Evolutionary conservation across 1,284 basidiomycete genomes (phyloP), one percentile per base, ranked within the genome.

Genomic region (Tremellales sp.): DNA sequence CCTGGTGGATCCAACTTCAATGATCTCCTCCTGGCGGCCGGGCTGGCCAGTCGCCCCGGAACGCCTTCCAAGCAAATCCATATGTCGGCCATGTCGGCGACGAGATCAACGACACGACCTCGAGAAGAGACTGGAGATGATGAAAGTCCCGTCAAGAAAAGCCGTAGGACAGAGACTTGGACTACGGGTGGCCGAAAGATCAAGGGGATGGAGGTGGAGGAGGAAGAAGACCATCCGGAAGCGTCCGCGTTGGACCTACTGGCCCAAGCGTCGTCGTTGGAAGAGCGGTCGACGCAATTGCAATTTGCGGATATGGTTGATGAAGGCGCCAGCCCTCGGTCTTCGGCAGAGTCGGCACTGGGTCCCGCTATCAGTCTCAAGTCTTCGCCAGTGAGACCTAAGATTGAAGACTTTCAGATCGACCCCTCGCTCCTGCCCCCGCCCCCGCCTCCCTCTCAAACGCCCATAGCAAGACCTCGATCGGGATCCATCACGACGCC

Each of bases 1-100:
- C 69, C 69, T 1, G 69, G 69, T 4, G 66, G 66, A 10, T 54
- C 54, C 48, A 69, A 68, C 40, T 68, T 71, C 43, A 62, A 54
- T 27, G 69, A 71, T 45, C 48, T 71, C 7, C 54, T 71, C 1
- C 61, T 64, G 2, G 69, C 69, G 9, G 69, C 69, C 12, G 67
- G 68, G 49, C 49, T 71, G 53, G 69, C 66, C 9, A 67, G 61
- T 28, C 51, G 66, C 3, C 66, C 67, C 5, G 51, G 48, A 2
- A 63, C 65, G 1, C 67, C 68, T 9, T 34, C 32, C 31, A 12
- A 49, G 18, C 31, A 44, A 22, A 26, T 51, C 1, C 57, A 60
- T 0, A 48, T 56, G 38, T 56, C 60, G 2, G 49, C 45, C 31
- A 58, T 65, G 53, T 61, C 58, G 3, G 63, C 65, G 9, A 57